phyloP scores from a whole-genome alignment of 495 filamentous ascomycete genomes.

The Aspergillus biplanus region DNA sequence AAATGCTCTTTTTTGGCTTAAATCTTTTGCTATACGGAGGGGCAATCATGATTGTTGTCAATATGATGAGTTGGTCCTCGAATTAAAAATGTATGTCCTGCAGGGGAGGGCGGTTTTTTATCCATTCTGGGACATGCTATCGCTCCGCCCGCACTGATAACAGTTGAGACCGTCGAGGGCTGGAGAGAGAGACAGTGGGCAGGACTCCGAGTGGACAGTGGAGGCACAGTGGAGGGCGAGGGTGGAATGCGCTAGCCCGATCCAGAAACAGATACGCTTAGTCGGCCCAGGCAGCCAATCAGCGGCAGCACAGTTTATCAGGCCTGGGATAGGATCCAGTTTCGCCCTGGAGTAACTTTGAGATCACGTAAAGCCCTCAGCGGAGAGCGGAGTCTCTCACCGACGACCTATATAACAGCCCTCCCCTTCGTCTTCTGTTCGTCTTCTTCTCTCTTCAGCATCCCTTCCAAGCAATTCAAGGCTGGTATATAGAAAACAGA shows the following conservation, averaged over 20 bases:
- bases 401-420: background rate
- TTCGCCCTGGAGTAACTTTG: background rate
- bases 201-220: no score
- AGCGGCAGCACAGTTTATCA: background rate
- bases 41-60: no score
- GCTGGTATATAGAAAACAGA: background rate
- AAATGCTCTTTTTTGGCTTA: no score
- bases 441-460: background rate
- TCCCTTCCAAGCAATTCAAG: background rate
- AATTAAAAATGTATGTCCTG: background rate
- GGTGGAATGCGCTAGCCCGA: background rate
- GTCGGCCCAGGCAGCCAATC: constrained; percentile 8
- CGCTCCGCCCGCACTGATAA: background rate
- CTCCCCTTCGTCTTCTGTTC: background rate
- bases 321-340: background rate
- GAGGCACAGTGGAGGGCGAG: no score
- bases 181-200: no score
- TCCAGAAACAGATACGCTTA: constrained; percentile 12
- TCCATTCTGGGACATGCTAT: no score
- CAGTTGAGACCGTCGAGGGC: background rate
- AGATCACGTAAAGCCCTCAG: background rate
- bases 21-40: no score
- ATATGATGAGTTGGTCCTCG: background rate
- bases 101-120: background rate
- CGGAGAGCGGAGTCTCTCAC: background rate